Evolutionary conservation across 306 rosid genomes (phyloP).

Genomic region (Crataegus laevigata): DNA sequence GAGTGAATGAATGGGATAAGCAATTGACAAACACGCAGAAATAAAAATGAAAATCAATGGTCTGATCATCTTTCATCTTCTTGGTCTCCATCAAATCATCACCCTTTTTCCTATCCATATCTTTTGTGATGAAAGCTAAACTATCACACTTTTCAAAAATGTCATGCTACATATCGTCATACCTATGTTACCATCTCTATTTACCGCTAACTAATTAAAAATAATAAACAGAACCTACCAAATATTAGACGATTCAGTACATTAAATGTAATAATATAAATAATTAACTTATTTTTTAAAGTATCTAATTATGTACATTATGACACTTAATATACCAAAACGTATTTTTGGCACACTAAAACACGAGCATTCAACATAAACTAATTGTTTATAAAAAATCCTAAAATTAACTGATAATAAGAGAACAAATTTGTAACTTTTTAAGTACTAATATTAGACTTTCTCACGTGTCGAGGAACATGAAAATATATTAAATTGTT

Average conservation of each 20-base stretch:
- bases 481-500: background rate
- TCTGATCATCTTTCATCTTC: background rate
- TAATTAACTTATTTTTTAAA: too few relatives aligned
- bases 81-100: background rate
- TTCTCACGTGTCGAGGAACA: too few relatives aligned
- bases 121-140: background rate
- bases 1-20: constrained; percentile 7
- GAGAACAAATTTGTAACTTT: background rate
- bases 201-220: background rate
- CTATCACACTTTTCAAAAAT: background rate
- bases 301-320: too few relatives aligned
- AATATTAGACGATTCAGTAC: too few relatives aligned
- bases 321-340: too few relatives aligned
- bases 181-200: background rate
- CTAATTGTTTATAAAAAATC: too few relatives aligned
- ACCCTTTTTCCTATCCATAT: background rate
- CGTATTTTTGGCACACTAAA: rapidly evolving
- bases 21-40: background rate
- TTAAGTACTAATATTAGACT: too few relatives aligned
- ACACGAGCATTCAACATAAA: too few relatives aligned
- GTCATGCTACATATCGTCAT: background rate
- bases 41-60: background rate
- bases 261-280: too few relatives aligned
- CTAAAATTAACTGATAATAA: too few relatives aligned
- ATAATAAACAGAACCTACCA: too few relatives aligned